A percentile compares a stretch with the other conserved stretches of the same genome.
These are phyloP conservation scores for Trichosporon inkin DNA, from an alignment of 1,284 basidiomycete species.

Conservation along the genomic window DNA sequence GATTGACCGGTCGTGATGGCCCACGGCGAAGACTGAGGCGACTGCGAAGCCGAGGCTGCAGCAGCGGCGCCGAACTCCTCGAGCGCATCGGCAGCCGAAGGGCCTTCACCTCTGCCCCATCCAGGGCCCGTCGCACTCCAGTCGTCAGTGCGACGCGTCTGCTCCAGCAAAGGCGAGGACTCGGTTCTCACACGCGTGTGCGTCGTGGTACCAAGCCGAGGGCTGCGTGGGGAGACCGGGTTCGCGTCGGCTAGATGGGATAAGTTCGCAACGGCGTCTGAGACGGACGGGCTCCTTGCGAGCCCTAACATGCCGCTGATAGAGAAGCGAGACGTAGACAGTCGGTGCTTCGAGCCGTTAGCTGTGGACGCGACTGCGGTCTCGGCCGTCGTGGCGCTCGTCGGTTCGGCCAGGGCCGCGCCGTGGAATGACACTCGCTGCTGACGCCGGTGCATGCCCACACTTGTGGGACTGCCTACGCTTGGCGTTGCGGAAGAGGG, in stretches of 20 bases:
- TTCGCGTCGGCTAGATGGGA: conserved; percentile 36
- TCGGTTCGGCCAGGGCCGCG: conserved; percentile 35
- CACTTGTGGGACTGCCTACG: conserved; percentile 13
- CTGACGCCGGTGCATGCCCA: conserved; percentile 8
- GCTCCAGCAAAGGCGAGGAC: neutral
- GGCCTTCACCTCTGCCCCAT: conserved; percentile 44
- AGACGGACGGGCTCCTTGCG: conserved; percentile 23
- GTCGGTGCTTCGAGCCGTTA: conserved; percentile 11
- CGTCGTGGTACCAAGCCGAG: neutral
- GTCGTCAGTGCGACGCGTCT: conserved; percentile 33
- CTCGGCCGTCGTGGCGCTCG: conserved; percentile 38
- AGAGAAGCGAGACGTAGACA: conserved; percentile 31
- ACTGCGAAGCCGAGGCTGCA: neutral
- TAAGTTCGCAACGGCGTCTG: conserved; percentile 35
- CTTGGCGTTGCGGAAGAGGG: neutral
- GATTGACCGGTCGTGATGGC: conserved; percentile 22
- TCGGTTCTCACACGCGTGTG: neutral
- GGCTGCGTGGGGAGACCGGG: conserved; percentile 18
- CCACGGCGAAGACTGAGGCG: neutral
- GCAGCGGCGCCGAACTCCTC: conserved; percentile 40
- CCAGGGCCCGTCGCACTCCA: conserved; percentile 32
- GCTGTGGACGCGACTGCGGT: conserved; percentile 23
- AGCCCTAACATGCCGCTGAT: conserved; percentile 43
- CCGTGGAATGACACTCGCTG: conserved; percentile 37
- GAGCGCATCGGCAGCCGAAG: conserved; percentile 37